Conservation (phyloP, 139 green algal genomes). For the Coccomyxa sp. region DNA sequence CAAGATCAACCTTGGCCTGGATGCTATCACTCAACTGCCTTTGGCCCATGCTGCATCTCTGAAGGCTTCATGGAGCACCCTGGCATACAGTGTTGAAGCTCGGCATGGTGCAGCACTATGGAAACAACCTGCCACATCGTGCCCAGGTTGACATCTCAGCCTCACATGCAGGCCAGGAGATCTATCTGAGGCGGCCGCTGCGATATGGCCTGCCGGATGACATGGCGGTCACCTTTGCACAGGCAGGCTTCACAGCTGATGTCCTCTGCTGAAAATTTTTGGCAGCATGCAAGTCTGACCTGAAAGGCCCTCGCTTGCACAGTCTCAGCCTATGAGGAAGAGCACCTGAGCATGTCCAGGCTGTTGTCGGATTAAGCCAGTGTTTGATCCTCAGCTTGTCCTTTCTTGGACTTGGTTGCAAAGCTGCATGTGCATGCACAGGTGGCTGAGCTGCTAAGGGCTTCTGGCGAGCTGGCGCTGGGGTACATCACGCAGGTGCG, state of each 20-base stretch:
- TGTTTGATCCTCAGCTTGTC: too few species aligned
- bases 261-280: neutral
- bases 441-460: constrained; percentile 17
- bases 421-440: too few species aligned
- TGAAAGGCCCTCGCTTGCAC: neutral
- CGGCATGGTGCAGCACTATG: neutral
- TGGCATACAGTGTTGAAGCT: neutral
- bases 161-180: constrained; percentile 22
- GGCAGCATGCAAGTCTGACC: neutral
- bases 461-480: constrained; percentile 20
- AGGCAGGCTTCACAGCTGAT: neutral
- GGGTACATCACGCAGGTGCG: constrained; percentile 19
- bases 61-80: neutral
- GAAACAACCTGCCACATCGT: too few species aligned
- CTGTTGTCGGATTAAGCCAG: too few species aligned
- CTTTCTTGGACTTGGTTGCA: too few species aligned
- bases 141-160: neutral
- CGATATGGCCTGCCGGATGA: constrained; percentile 6
- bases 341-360: neutral
- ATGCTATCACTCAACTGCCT: too few species aligned
- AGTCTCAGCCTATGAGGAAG: neutral
- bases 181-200: constrained; percentile 21
- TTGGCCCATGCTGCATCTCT: neutral
- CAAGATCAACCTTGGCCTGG: too few species aligned
- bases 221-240: constrained; percentile 12